Conservation (phyloP, 2,329 filamentous ascomycete genomes). For the Arthrobotrys megalospora region DNA sequence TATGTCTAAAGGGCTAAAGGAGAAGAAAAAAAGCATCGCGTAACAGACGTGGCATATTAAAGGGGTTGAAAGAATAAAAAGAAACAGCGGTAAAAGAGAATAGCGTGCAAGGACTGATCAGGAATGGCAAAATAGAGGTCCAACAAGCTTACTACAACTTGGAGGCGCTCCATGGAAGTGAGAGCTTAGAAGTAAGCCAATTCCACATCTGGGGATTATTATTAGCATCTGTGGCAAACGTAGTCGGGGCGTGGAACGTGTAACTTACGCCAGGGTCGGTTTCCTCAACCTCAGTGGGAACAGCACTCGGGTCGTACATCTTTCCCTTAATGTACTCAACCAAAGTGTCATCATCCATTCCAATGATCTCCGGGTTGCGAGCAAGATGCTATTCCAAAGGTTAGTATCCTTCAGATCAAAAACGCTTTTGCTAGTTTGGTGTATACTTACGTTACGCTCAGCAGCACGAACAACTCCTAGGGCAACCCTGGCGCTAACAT, state of each 20-base stretch:
- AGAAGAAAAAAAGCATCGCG: conserved; percentile 16
- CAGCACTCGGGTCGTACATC: conserved; percentile 64
- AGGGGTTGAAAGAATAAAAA: conserved; percentile 18
- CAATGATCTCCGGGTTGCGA: conserved; percentile 64
- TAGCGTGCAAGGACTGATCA: background rate
- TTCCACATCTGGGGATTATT: conserved; percentile 47
- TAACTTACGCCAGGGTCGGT: conserved; percentile 51
- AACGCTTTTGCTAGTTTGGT: background rate
- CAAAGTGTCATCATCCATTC: conserved; percentile 62
- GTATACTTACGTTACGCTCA: conserved; percentile 75
- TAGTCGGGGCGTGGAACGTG: background rate
- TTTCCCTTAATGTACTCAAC: conserved; percentile 63
- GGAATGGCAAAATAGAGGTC: conserved; percentile 2
- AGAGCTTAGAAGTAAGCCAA: conserved; percentile 60
- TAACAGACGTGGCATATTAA: conserved; percentile 26
- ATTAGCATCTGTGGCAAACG: conserved; percentile 12
- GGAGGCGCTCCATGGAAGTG: conserved; percentile 54
- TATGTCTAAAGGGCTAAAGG: conserved; percentile 44
- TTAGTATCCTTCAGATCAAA: conserved; percentile 13
- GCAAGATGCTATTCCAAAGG: conserved; percentile 62
- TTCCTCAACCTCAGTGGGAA: conserved; percentile 47
- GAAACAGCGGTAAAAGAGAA: background rate
- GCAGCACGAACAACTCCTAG: conserved; percentile 94
- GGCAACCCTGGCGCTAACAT: conserved; percentile 87
- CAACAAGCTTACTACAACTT: conserved; percentile 55